Base-by-base conservation (phyloP, 768 basidiomycete species). In the Psilocybe azurescens region DNA sequence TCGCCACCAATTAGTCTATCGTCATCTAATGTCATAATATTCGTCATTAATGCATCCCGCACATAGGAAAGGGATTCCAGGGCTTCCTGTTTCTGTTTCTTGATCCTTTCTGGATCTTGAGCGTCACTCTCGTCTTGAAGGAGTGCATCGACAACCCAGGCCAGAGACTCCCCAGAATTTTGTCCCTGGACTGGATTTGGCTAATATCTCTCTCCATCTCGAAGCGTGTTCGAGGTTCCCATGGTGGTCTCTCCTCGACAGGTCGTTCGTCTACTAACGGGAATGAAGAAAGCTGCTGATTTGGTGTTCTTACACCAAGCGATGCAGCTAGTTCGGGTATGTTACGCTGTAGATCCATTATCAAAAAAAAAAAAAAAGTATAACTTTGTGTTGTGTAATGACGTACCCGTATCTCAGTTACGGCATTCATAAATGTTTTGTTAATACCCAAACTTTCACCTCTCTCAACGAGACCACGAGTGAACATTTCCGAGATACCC, bases 361-460 rank as follows among this genome's bases (percentile, higher is more conserved):
- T 56, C 39, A 64, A 58, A 59, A 30, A 67, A 49, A 46, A 39
- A 64, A 58, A 59, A 30, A 67, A 49, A 46, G 39, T 33, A 36
- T 32, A 54, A 29, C 32, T 5, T 10, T 20, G n/a, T 47, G 28
- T 29, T 29, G 58, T 58, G 52, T 9, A 56, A 53, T 64, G 29
- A 69, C 84, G 68, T 67, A 92, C 95, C 75, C 85, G 87, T 44
- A 91, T 75, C 73, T 93, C 93, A 5, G 88, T 85, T 2, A 94
- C 89, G 0, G 92, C 92, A 71, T 83, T 91, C 85, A 90, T 86
- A 18, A 94, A 77, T 0, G 90, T 91, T 74, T 87, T 91, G 73
- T 94, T 94, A 62, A 93, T 90, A n/a, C 91, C 90, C 30, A 93
- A 75, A 62, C 85, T 90, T 75, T 93, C 92, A 29, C 91, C 87